Percentiles rank a stretch among this genome's conserved stretches.
These are phyloP conservation scores for Tothia fuscella DNA, from an alignment of 2,329 filamentous ascomycete genomes.

Conservation along the genomic window DNA sequence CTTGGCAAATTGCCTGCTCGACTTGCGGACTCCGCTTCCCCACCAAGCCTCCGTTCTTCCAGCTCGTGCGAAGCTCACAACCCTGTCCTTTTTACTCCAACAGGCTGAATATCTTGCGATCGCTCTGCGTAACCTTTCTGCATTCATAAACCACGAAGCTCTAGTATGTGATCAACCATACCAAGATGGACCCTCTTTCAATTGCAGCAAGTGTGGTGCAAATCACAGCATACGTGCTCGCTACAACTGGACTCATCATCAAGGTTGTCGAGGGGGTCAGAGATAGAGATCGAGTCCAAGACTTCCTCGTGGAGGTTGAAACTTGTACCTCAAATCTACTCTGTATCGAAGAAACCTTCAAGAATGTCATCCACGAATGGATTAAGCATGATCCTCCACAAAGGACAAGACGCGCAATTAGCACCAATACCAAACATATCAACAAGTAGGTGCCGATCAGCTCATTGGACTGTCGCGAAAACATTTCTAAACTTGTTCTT, in stretches of 20 bases:
- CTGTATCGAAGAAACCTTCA: background rate
- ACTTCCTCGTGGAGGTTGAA: background rate
- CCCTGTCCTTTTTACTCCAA: no score
- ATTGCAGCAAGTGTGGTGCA: no score
- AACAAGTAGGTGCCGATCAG: background rate
- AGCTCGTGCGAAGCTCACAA: no score
- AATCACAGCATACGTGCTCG: background rate
- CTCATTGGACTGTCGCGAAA: no score
- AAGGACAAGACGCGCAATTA: background rate
- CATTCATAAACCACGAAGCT: no score
- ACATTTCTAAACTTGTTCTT: no score
- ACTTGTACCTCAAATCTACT: background rate
- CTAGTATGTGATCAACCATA: no score
- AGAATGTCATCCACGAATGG: background rate
- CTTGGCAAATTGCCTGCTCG: no score
- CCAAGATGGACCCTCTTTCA: background rate
- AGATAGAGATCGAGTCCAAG: background rate
- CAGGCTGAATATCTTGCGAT: no score
- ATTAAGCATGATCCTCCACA: background rate
- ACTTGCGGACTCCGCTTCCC: no score
- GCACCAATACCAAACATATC: background rate
- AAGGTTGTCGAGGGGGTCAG: background rate
- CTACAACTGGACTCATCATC: background rate
- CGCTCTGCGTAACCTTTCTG: no score
- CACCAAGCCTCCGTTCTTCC: no score